Evolutionary conservation across 106 monocot species (phyloP), one percentile per base, ranked within the genome.

Genomic region (Platanthera zijinensis): DNA sequence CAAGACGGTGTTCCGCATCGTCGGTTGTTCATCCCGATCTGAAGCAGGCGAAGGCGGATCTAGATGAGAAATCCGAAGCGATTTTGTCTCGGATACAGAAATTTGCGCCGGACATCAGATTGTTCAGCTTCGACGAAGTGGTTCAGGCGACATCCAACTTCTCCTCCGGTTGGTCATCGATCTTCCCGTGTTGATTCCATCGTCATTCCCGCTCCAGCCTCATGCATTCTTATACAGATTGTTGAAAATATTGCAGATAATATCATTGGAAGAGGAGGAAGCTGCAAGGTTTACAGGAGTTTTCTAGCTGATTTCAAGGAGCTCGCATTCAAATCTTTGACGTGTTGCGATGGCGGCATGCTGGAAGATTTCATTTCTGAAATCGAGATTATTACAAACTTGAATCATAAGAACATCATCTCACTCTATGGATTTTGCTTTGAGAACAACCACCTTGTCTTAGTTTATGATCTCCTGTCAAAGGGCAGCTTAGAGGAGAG

Each of bases 401-500:
- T 95, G 86, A 61, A 87, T 66, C 85, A 95, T 46, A 84, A 83
- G 52, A 95, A 89, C 72, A 81, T 95, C 53, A 82, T 91, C 10
- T 87, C 91, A 6, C 80, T 95, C 12, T 52, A 82, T 71, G 95
- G 95, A 10, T 89, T 91, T 81, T 91, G 95, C 76, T 79, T 87
- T 63, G 89, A 89, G 76, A 74, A 84, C 17, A 48, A 84, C 12
- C 81, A 82, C 51, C 84, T 87, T 45, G 67, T 86, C 46, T 78
- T 95, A 76, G 89, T 95, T 48, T 95, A 95, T 76, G 84, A 95
- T 62, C 86, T 83, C 82, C 52, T 89, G 17, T 63, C 80, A 28
- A 76, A 84, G 80, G 95, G 95, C 51, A 89, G 84, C 76, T 82
- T 95, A 28, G 89, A 89, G 78, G 91, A 95, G 52, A 87, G 59